These are phyloP conservation scores for Rubia yunnanensis DNA, from an alignment of 257 asterid genomes.

Conservation along the genomic window DNA sequence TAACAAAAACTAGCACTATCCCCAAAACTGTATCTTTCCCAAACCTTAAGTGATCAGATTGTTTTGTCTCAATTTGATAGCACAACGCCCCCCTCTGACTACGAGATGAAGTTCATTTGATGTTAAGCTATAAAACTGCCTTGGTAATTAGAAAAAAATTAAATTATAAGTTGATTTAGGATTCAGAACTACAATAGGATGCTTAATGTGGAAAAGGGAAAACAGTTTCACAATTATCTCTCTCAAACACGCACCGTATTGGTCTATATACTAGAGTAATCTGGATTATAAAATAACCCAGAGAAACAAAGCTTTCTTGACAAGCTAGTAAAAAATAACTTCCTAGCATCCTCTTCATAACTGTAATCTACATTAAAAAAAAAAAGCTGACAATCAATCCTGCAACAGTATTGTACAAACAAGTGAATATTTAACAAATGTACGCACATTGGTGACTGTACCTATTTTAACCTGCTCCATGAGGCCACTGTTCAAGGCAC, in stretches of 20 bases:
- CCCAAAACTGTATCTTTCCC: neutral
- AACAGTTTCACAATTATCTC: neutral
- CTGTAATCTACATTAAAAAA: neutral
- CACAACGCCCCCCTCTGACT: neutral
- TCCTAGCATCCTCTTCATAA: neutral
- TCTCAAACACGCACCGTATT: neutral
- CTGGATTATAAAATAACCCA: too few relatives aligned
- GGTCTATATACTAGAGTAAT: neutral
- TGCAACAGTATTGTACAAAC: neutral
- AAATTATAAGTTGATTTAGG: neutral
- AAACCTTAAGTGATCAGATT: neutral
- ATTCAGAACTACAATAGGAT: neutral
- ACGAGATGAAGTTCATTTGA: neutral
- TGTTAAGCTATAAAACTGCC: neutral
- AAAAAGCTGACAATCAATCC: neutral
- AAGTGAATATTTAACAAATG: neutral
- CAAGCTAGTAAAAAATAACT: conserved; percentile 1
- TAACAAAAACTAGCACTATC: neutral
- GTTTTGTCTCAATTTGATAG: neutral
- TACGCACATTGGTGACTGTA: conserved; percentile 15
- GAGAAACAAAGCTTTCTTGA: neutral
- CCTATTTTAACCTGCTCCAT: conserved; percentile 51
- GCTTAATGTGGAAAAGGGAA: neutral
- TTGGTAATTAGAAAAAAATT: neutral
- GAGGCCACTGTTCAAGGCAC: conserved; percentile 26